phyloP scores from a whole-genome alignment of 1,139 yeast genomes.

The Magnusiomyces suaveolens region DNA sequence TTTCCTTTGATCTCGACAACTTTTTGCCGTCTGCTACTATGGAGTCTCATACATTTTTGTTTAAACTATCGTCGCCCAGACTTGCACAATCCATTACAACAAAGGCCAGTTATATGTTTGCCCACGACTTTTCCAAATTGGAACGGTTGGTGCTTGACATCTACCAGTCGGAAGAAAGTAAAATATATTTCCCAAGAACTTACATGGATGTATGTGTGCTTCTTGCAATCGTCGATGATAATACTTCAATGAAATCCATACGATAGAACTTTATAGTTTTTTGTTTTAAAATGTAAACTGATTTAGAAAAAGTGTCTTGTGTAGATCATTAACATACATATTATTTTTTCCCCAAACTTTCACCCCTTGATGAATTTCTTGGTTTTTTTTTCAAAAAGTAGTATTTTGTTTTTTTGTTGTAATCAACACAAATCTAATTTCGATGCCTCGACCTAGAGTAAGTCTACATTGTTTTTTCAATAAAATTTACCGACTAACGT shows the following conservation, averaged over 20 bases:
- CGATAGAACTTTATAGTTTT: neutral
- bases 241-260: slow-evolving; percentile 9
- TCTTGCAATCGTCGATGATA: slow-evolving; percentile 12
- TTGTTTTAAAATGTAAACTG: neutral
- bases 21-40: slow-evolving; percentile 32
- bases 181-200: slow-evolving; percentile 13
- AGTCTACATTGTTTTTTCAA: slow-evolving; percentile 23
- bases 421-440: neutral
- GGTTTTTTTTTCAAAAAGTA: neutral
- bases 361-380: neutral
- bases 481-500: neutral
- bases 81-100: slow-evolving; percentile 28
- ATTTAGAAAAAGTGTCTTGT: neutral
- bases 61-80: slow-evolving; percentile 29
- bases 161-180: slow-evolving; percentile 18
- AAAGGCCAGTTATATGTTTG: slow-evolving; percentile 28
- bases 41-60: slow-evolving; percentile 27
- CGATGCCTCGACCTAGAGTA: slow-evolving; percentile 52
- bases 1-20: slow-evolving; percentile 27
- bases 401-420: neutral
- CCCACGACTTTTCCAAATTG: slow-evolving; percentile 25
- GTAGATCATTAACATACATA: neutral
- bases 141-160: slow-evolving; percentile 20
- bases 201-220: slow-evolving; percentile 15
- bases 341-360: neutral